phyloP scores from a whole-genome alignment of 164 flowering plant species.

The Magnolia sinica region DNA sequence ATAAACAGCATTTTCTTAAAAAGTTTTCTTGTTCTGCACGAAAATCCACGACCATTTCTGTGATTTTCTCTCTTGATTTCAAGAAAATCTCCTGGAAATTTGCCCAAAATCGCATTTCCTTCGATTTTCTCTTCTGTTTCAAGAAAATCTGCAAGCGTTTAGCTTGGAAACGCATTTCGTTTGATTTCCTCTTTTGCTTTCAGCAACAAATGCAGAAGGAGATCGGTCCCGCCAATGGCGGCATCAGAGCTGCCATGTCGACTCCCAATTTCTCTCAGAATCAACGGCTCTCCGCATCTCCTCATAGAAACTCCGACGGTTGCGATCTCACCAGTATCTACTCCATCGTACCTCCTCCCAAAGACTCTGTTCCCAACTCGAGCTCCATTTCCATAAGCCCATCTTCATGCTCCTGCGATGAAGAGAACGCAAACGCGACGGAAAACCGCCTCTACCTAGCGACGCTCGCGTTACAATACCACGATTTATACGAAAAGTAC shows the following conservation, averaged over 20 bases:
- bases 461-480: slow-evolving; percentile 43
- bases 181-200: neutral
- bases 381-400: slow-evolving; percentile 21
- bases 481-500: slow-evolving; percentile 57
- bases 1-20: no score
- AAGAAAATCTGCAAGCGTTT: neutral
- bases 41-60: neutral
- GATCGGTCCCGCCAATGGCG: slow-evolving; percentile 22
- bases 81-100: no score
- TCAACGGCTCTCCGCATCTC: slow-evolving; percentile 2
- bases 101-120: neutral
- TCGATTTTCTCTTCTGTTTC: neutral
- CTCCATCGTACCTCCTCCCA: slow-evolving; percentile 25
- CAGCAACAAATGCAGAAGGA: slow-evolving; percentile 40
- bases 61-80: no score
- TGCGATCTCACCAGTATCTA: slow-evolving; percentile 22
- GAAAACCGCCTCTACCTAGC: slow-evolving; percentile 32
- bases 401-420: slow-evolving; percentile 21
- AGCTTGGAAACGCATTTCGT: neutral
- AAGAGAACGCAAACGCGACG: slow-evolving; percentile 14
- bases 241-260: slow-evolving; percentile 4
- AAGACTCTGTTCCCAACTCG: slow-evolving; percentile 21
- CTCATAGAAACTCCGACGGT: slow-evolving; percentile 8
- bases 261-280: slow-evolving; percentile 6
- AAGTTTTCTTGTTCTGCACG: neutral